phyloP scores from a whole-genome alignment of 331 rosid species.

The Phaseolus coccineus region DNA sequence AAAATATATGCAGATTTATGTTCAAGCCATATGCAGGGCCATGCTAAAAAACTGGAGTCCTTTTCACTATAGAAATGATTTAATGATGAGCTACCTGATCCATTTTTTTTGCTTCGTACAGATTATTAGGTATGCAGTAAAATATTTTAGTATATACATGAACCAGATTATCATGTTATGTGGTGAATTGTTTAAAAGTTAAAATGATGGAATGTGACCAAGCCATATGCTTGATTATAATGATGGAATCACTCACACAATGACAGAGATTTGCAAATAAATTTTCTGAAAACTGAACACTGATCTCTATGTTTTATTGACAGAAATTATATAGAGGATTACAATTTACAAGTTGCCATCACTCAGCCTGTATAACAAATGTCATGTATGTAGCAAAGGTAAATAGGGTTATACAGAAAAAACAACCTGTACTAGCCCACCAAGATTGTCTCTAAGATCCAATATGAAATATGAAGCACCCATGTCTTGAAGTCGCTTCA shows the following conservation, averaged over 20 bases:
- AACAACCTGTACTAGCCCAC: conserved; percentile 95
- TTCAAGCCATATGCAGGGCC: not conserved
- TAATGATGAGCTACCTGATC: not conserved
- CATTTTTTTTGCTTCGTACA: not conserved
- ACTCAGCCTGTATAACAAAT: not conserved
- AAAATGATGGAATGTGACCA: not conserved
- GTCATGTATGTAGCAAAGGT: not conserved
- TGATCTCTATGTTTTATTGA: not conserved
- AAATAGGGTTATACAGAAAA: conserved; percentile 25
- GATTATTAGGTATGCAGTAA: not conserved
- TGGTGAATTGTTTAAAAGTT: not conserved
- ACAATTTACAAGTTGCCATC: not conserved
- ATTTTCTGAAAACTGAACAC: not conserved
- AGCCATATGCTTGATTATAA: not conserved
- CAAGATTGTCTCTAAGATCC: conserved; percentile 98
- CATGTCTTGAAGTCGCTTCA: conserved; percentile 89
- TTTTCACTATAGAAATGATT: not conserved
- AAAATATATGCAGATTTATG: not conserved
- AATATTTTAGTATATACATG: not conserved
- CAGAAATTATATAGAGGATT: not conserved
- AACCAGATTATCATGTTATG: not conserved
- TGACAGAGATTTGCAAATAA: not conserved
- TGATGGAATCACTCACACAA: not conserved
- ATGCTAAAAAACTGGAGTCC: not conserved
- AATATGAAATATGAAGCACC: conserved; percentile 86